Conservation (phyloP, 495 filamentous ascomycete genomes). For the Penicillium soppii region DNA sequence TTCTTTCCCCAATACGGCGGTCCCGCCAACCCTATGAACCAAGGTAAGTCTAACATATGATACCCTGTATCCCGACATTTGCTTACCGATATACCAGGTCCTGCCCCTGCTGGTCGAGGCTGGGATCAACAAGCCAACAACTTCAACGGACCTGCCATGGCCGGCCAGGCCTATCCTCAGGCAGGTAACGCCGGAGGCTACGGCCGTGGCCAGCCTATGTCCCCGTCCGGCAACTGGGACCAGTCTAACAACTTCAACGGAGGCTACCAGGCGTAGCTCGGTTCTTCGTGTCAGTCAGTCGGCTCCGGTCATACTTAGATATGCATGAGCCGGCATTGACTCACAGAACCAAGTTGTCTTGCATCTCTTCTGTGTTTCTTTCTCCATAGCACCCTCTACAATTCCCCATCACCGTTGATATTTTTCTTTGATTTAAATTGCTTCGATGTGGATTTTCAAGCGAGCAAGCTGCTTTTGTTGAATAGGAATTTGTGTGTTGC, state of each 20-base stretch:
- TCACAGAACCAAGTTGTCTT: constrained; percentile 14
- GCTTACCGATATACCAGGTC: constrained; percentile 40
- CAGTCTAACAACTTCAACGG: constrained; percentile 57
- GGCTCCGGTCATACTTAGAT: not conserved
- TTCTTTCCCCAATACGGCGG: constrained; percentile 91
- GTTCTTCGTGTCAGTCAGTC: constrained; percentile 12
- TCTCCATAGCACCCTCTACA: constrained; percentile 8
- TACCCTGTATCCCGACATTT: constrained; percentile 8
- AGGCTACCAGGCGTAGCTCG: constrained; percentile 51
- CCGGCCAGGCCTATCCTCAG: constrained; percentile 57
- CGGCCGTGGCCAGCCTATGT: constrained; percentile 74
- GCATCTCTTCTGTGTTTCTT: constrained; percentile 13
- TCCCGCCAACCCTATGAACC: constrained; percentile 71
- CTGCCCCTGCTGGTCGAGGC: constrained; percentile 61
- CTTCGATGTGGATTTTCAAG: constrained; percentile 43
- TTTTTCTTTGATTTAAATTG: constrained; percentile 27
- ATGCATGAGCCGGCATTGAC: constrained; percentile 9
- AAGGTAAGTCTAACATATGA: constrained; percentile 49
- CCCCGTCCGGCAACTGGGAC: constrained; percentile 69
- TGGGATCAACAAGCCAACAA: constrained; percentile 61
- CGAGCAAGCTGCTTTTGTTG: constrained; percentile 45
- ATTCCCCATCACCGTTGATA: constrained; percentile 9
- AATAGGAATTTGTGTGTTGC: constrained; percentile 51
- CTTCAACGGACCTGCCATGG: constrained; percentile 57
- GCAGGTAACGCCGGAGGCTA: constrained; percentile 77